Percentiles rank a stretch among this genome's conserved stretches.
phyloP scores from a whole-genome alignment of 768 basidiomycete genomes.

The Tylopilus cervinicoccineus region DNA sequence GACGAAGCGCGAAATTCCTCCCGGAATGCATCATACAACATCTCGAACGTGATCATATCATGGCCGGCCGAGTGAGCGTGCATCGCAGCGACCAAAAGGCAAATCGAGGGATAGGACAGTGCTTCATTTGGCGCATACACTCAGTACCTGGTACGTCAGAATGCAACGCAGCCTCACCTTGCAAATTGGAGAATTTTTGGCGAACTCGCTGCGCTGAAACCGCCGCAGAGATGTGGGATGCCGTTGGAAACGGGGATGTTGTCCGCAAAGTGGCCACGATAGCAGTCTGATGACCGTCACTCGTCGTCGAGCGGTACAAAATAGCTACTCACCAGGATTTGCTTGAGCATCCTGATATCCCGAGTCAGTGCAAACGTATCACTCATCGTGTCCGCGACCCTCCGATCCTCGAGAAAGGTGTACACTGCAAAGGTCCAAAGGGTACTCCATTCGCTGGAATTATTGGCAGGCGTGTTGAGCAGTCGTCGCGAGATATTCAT shows the following conservation, averaged over 20 bases:
- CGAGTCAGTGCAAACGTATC: constrained; percentile 61
- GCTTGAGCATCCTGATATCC: constrained; percentile 55
- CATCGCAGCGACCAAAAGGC: constrained; percentile 79
- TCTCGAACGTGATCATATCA: constrained; percentile 83
- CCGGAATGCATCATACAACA: constrained; percentile 78
- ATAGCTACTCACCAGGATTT: constrained; percentile 53
- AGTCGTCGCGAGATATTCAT: constrained; percentile 43
- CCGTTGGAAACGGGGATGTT: constrained; percentile 50
- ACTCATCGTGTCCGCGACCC: constrained; percentile 42
- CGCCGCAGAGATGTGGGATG: constrained; percentile 40
- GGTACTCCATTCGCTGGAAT: constrained; percentile 48
- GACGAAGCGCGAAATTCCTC: constrained; percentile 69
- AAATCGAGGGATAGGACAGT: constrained; percentile 73
- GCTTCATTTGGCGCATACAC: constrained; percentile 36
- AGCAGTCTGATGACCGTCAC: constrained; percentile 36
- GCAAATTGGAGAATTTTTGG: constrained; percentile 46
- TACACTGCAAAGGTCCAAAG: constrained; percentile 60
- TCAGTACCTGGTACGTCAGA: background rate
- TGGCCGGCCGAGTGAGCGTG: constrained; percentile 78
- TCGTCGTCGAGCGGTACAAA: background rate
- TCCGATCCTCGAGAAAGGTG: constrained; percentile 48
- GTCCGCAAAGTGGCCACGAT: constrained; percentile 45
- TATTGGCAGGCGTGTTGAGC: constrained; percentile 33
- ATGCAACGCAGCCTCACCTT: constrained; percentile 39
- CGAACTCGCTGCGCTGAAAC: constrained; percentile 54